These are phyloP conservation scores for Trichoderma hamatum DNA, from an alignment of 2,329 filamentous ascomycete genomes.

Conservation along the genomic window DNA sequence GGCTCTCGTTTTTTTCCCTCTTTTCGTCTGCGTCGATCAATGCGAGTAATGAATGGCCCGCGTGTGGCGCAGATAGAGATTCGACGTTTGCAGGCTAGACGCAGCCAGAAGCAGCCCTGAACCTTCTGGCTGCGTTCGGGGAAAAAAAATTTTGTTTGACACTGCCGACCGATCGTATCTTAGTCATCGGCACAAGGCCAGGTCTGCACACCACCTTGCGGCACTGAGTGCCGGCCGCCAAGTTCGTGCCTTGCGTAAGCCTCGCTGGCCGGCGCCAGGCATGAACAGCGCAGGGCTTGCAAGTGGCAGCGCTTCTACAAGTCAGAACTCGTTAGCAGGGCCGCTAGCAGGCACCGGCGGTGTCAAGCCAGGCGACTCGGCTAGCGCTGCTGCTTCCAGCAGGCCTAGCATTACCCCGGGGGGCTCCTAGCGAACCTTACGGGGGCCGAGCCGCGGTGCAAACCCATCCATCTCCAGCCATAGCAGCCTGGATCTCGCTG, in stretches of 20 bases:
- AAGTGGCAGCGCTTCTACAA: too few relatives aligned
- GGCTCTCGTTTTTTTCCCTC: neutral
- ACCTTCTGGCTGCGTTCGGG: neutral
- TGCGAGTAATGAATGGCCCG: neutral
- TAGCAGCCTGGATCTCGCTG: neutral
- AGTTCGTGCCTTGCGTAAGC: slow-evolving; percentile 20
- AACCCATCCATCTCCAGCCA: slow-evolving; percentile 22
- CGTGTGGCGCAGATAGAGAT: neutral
- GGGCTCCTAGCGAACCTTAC: slow-evolving; percentile 22
- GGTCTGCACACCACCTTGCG: slow-evolving; percentile 19
- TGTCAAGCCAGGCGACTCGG: neutral
- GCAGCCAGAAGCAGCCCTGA: neutral
- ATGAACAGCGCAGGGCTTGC: neutral
- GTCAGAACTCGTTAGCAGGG: too few relatives aligned
- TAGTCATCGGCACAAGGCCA: neutral
- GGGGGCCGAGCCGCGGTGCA: slow-evolving; percentile 25
- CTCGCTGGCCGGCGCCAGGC: neutral
- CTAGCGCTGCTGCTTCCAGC: slow-evolving; percentile 12
- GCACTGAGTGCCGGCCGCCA: slow-evolving; percentile 23
- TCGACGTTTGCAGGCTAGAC: too few relatives aligned
- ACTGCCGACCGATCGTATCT: slow-evolving; percentile 14
- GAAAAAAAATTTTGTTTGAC: neutral
- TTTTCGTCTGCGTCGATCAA: neutral
- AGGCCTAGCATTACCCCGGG: slow-evolving; percentile 5
- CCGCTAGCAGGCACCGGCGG: neutral